A percentile compares a stretch with the other conserved stretches of the same genome.
Evolutionary conservation across 495 filamentous ascomycete species (phyloP).

Genomic region (Sporormia fimetaria): DNA sequence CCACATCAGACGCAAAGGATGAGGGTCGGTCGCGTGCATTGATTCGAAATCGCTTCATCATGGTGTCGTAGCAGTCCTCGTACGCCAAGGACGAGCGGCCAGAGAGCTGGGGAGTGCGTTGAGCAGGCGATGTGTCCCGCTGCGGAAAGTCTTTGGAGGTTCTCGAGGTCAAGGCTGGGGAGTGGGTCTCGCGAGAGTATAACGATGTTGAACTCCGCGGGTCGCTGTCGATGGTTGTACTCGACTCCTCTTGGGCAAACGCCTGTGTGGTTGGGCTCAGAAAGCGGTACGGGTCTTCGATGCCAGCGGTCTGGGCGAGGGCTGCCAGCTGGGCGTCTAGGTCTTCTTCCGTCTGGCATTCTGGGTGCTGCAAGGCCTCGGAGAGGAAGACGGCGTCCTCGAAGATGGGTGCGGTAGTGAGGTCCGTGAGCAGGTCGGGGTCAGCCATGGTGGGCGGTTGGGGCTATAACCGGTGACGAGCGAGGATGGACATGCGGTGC

Average conservation of each 20-base stretch:
- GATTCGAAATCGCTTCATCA: conserved; percentile 12
- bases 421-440: conserved; percentile 6
- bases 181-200: conserved; percentile 24
- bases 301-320: conserved; percentile 21
- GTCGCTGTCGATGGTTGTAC: conserved; percentile 18
- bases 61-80: conserved; percentile 11
- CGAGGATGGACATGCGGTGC: too few relatives aligned
- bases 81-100: conserved; percentile 6
- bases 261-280: conserved; percentile 14
- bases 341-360: conserved; percentile 15
- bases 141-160: conserved; percentile 21
- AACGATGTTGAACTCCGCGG: conserved; percentile 23
- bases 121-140: conserved; percentile 1
- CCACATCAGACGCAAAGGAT: conserved; percentile 7
- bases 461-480: too few relatives aligned
- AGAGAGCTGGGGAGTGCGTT: not conserved
- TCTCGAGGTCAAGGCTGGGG: conserved; percentile 24
- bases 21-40: conserved; percentile 9
- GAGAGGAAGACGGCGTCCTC: conserved; percentile 16
- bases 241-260: conserved; percentile 14
- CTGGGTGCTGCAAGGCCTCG: conserved; percentile 13
- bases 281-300: conserved; percentile 19
- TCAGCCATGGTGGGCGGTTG: conserved; percentile 15
- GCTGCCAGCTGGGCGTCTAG: conserved; percentile 18
- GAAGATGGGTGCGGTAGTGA: conserved; percentile 17